Conservation (phyloP, 2,329 filamentous ascomycete species). For the Pestalotiopsis sp. region DNA sequence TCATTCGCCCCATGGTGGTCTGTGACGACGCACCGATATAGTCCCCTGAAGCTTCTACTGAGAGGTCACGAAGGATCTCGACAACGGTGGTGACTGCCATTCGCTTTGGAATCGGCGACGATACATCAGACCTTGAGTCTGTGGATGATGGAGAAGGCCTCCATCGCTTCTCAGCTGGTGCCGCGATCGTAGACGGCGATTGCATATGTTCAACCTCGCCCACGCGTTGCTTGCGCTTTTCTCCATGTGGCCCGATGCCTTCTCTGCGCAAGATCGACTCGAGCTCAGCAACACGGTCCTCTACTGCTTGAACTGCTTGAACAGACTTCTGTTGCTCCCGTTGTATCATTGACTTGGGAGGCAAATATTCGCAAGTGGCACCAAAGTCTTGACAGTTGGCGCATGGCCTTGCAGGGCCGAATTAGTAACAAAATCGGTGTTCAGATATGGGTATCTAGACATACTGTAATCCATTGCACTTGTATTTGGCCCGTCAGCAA, state of each 20-base stretch:
- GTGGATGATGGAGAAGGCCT: conserved; percentile 8
- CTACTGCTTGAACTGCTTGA: conserved; percentile 19
- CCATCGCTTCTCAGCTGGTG: not conserved
- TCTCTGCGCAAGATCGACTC: conserved; percentile 18
- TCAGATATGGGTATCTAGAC: conserved; percentile 7
- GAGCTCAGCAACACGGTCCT: conserved; percentile 22
- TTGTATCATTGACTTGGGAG: conserved; percentile 36
- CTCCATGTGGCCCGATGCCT: conserved; percentile 10
- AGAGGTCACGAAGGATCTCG: conserved; percentile 25
- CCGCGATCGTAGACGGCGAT: not conserved
- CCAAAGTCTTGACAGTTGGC: conserved; percentile 18
- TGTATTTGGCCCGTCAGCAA: conserved; percentile 6
- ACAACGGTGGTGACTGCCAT: conserved; percentile 17
- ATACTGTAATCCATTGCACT: conserved; percentile 19
- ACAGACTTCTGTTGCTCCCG: conserved; percentile 20
- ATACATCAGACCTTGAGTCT: conserved; percentile 2
- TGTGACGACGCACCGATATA: conserved; percentile 26
- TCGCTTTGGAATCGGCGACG: conserved; percentile 8
- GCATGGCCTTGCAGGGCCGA: not conserved
- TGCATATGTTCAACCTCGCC: not conserved
- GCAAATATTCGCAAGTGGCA: conserved; percentile 37
- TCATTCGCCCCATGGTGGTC: conserved; percentile 25
- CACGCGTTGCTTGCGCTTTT: conserved; percentile 3
- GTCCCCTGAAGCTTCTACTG: conserved; percentile 23
- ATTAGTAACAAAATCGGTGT: not conserved